Evolutionary conservation across 2,329 filamentous ascomycete species (phyloP).

Genomic region (Epichloe amarillans): DNA sequence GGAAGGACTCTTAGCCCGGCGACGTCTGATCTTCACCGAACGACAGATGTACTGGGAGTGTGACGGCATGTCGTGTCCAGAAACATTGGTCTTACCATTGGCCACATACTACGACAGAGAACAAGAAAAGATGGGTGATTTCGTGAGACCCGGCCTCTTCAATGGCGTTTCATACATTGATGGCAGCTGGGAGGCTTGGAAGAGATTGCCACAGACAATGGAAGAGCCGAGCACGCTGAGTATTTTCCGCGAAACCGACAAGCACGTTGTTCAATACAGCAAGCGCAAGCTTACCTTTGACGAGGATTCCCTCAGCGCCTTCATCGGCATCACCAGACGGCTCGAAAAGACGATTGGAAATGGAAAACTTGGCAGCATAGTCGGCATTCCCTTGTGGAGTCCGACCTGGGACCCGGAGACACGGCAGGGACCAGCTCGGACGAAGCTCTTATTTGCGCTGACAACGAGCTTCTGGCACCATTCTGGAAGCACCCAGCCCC

Average conservation of each 20-base stretch:
- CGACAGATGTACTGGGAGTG: slow-evolving; percentile 28
- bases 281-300: slow-evolving; percentile 16
- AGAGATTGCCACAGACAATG: slow-evolving; percentile 14
- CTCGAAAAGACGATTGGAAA: slow-evolving; percentile 18
- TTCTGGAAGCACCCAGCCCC: slow-evolving; percentile 13
- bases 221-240: slow-evolving; percentile 21
- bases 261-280: slow-evolving; percentile 21
- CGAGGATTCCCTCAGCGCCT: slow-evolving; percentile 20
- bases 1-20: slow-evolving; percentile 22
- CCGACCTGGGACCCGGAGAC: slow-evolving; percentile 7
- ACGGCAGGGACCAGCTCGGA: slow-evolving; percentile 13
- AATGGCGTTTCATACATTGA: slow-evolving; percentile 22
- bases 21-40: slow-evolving; percentile 25
- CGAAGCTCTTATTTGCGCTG: slow-evolving; percentile 20
- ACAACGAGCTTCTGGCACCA: slow-evolving; percentile 26
- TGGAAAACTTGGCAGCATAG: slow-evolving; percentile 17
- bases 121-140: slow-evolving; percentile 22
- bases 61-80: slow-evolving; percentile 24
- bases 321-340: slow-evolving; percentile 18
- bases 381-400: slow-evolving; percentile 21
- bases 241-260: slow-evolving; percentile 21
- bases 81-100: slow-evolving; percentile 19
- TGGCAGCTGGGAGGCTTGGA: slow-evolving; percentile 23
- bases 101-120: slow-evolving; percentile 19
- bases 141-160: slow-evolving; percentile 21